Base-by-base conservation (phyloP, 306 rosid genomes). In the Cicer cuneatum region DNA sequence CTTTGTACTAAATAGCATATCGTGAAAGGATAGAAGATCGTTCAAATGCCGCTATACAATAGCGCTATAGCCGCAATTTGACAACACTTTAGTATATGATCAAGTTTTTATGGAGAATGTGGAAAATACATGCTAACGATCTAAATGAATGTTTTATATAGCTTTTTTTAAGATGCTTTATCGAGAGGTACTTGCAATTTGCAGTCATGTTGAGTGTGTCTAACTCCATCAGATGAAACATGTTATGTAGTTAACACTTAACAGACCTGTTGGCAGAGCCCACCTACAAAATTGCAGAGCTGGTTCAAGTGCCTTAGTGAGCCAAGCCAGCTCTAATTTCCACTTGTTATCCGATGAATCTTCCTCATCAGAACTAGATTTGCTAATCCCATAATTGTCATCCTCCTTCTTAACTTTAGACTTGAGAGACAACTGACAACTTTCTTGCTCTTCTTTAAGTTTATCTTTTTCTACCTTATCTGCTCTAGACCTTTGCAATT, bases 251-350 rank as follows among this genome's bases (percentile, higher is more conserved):
- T 75, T 72, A 73, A 88, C 87, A 80, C 74, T 79, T 72, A 78
- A 88, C 91, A 81, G 78, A 92, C 99, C 97, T 90, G 89, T 80
- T 80, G 97, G 88, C 87, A 87, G 64, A 80, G 97, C 93, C 97
- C 96, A 81, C 82, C 90, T 86, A 83, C 90, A 92, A 78, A 92
- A 76, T 81, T 92, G 97, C 53, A 87, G 85, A 86, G 98, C 98
- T 39, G 96, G 89, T 83, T 92, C 96, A 62, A 94, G 86, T 70
- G 95, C 89, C 85, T 84, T 95, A 11, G 98, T 72, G 53, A 90
- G 86, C 98, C 99, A 95, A 78, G 90, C 93, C 75, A 87, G 81
- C 88, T 95, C 96, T 46, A 85, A 60, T 82, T 85, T 89, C 90
- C 89, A 85, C 64, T 87, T 89, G 69, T 76, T 83, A 75, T 89